phyloP scores from a whole-genome alignment of 352 stramenopile species.

The Phytopythium mirpurense region DNA sequence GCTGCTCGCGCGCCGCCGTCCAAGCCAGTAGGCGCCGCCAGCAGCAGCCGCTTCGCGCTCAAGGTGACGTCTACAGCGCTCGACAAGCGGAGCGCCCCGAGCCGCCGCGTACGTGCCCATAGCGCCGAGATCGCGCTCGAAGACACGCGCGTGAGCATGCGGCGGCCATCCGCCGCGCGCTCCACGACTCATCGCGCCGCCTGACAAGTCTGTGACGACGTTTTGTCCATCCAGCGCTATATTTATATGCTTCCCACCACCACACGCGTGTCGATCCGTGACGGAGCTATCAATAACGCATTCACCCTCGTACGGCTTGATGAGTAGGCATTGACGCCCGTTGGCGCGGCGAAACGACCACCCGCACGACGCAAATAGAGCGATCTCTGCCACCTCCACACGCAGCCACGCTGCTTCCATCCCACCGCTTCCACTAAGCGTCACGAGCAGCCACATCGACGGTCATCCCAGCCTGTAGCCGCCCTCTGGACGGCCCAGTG shows the following conservation, averaged over 20 bases:
- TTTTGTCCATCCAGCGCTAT: background rate
- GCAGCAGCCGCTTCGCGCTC: constrained; percentile 16
- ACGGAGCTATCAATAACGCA: no score
- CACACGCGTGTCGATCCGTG: background rate
- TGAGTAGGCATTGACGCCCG: no score
- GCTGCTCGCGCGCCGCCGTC: background rate
- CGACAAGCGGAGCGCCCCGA: constrained; percentile 12
- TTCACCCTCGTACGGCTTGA: no score
- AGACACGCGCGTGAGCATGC: constrained; percentile 46
- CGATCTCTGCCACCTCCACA: no score
- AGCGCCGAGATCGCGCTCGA: constrained; percentile 62
- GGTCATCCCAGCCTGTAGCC: no score
- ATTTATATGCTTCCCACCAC: constrained; percentile 1
- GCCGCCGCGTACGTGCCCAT: constrained; percentile 13
- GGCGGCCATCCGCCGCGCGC: background rate
- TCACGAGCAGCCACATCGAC: no score
- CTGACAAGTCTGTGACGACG: no score
- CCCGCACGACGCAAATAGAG: no score
- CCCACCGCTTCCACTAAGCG: no score
- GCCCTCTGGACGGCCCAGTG: no score
- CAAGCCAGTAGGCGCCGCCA: background rate
- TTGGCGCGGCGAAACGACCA: no score
- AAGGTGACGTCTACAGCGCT: constrained; percentile 18
- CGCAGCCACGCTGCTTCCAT: no score
- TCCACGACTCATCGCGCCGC: background rate